Evolutionary conservation across 768 basidiomycete genomes (phyloP), one percentile per base, ranked within the genome.

Genomic region (Tubosaeta sp.): DNA sequence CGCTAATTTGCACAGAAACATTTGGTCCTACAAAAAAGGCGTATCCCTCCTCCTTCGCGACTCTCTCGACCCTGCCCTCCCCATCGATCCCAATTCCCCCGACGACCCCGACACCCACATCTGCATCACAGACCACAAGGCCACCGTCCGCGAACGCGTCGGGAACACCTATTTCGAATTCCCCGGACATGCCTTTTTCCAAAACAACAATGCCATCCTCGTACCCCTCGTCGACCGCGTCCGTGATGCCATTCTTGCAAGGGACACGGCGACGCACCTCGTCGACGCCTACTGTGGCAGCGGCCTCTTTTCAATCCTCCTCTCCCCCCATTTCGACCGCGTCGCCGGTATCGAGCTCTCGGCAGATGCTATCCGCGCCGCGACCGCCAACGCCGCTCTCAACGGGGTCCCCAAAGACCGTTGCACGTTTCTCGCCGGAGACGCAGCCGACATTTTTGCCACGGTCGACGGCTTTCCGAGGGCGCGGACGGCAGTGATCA

Each of bases 201-300:
- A 99, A 65, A 97, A 97, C 76, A 99, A 99, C 79, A 95, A 95
- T 65, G 84, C 90, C 7, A 88, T 95, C 35, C 81, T 98, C 27
- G 76, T 84, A 6, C 84, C 91, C 0, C 78, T 99, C 46, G 88
- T 89, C n/a, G 65, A 80, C 54, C 91, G 95, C 71, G 92, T 95
- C 50, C 78, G 79, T 41, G 79, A 86, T 27, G 83, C 87, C 48
- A 84, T 94, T 61, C 83, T 85, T 66, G 68, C 17, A 1, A 38
- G 64, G 16, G 56, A 42, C 19, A 58, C 51, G 50, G 34, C 83
- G 1, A 93, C 89, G 0, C 94, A 95, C 69, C 85, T 98, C 42
- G 91, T 99, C 29, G 95, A 99, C 65, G 85, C 95, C 3, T 95
- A 95, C 70, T 97, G 93, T 66, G 93, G 93, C 39, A 82, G 84